A percentile compares a stretch with the other conserved stretches of the same genome.
Evolutionary conservation across 208 protist genomes (phyloP).

Genomic region (Lotmaria passim): DNA sequence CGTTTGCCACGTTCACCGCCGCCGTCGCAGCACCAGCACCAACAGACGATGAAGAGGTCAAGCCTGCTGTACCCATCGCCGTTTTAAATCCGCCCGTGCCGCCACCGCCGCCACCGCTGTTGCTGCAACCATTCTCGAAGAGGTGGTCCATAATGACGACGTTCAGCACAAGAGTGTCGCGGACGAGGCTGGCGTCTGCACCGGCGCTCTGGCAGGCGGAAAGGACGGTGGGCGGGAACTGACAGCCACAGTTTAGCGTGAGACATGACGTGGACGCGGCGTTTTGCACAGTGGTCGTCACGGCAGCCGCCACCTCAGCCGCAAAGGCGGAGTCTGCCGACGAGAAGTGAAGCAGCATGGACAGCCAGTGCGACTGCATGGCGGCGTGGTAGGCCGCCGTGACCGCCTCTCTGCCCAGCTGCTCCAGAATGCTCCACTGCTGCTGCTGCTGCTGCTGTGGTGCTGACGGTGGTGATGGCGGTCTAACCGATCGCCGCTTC

Average conservation of each 20-base stretch:
- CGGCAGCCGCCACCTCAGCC: not conserved
- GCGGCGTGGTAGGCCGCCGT: conserved; percentile 30
- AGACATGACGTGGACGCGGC: conserved; percentile 3
- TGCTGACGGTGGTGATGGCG: not conserved
- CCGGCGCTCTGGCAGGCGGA: conserved; percentile 14
- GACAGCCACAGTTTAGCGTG: conserved; percentile 29
- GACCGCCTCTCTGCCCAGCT: conserved; percentile 24
- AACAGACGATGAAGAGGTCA: not conserved
- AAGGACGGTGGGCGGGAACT: conserved; percentile 17
- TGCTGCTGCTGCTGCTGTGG: not conserved
- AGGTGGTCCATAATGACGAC: conserved; percentile 34
- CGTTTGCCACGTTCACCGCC: too few species aligned
- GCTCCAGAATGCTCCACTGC: conserved; percentile 21
- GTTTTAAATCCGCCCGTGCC: not conserved
- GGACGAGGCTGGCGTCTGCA: conserved; percentile 5
- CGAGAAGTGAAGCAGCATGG: conserved; percentile 1
- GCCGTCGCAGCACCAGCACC: not conserved
- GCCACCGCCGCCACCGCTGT: not conserved
- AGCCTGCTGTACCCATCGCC: not conserved
- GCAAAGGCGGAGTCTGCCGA: not conserved
- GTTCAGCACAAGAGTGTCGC: conserved; percentile 35
- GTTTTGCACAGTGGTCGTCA: not conserved
- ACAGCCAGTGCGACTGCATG: conserved; percentile 26
- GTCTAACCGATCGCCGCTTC: too few species aligned
- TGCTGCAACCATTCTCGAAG: conserved; percentile 10